Evolutionary conservation across 176 grass and related monocot species (phyloP), one percentile per base, ranked within the genome.

Genomic region (Pontederia paniculata): DNA sequence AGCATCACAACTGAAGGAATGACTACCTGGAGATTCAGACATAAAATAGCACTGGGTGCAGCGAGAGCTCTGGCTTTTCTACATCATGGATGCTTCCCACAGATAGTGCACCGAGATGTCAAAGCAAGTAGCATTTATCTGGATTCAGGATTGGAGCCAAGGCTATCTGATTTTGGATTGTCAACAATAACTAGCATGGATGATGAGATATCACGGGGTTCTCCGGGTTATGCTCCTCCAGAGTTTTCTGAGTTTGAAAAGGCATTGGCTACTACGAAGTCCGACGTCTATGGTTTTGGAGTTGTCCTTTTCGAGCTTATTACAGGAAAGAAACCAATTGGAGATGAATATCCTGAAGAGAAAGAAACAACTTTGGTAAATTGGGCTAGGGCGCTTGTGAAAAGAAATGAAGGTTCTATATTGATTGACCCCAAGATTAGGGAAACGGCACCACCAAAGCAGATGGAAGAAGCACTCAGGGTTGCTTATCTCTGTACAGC

Each of bases 61-160:
- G 93, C 93, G 5, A 83, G 93, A 68, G 87, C 93, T 37, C 75
- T 98, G 48, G 93, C 93, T 42, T 98, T 91, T 79, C 81, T 98
- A 55, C 93, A 98, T 64, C 93, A 98, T 56, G 93, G 87, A 17
- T 98, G 93, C 55, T 91, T 88, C 43, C 87, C 93, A 1, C 77
- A 88, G 76, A 91, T 98, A 12, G 72, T 98, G 58, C 93, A 98
- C 58, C 75, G 87, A 14, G 80, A 98, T 45, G 93, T 98, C 64
- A 98, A 98, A 75, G 87, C 93, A 13, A 98, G 83, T 69, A 91
- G 83, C 80, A 82, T 98, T 59, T 98, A 88, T 54, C 87, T 98
- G 0, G 83, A 98, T 48, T 86, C 73, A 0, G 14, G 75, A 21
- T 68, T 98, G 87, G 87, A 98, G 70, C 87, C 87, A 14, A 80